Percentiles rank a stretch among this genome's conserved stretches.
Evolutionary conservation across 1,284 basidiomycete species (phyloP).

Genomic region (Schizopora paradoxa): DNA sequence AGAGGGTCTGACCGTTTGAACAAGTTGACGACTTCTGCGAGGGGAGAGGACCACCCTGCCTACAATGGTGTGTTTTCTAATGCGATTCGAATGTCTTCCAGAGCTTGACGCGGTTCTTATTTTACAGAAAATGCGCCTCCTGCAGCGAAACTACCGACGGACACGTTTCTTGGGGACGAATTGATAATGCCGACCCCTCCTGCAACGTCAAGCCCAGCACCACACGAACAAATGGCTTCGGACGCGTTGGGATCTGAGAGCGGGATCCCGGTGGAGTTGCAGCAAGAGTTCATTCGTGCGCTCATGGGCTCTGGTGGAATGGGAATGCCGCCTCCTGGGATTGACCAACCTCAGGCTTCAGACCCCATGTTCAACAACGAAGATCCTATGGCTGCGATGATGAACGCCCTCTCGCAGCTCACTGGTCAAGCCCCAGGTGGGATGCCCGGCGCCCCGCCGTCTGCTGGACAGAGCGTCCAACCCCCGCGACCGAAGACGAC

Average conservation of each 20-base stretch:
- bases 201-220: slow-evolving; percentile 28
- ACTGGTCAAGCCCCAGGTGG: slow-evolving; percentile 13
- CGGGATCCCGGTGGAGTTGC: slow-evolving; percentile 48
- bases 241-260: too few species aligned
- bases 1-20: slow-evolving; percentile 66
- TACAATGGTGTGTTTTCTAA: slow-evolving; percentile 42
- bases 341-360: slow-evolving; percentile 10
- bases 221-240: slow-evolving; percentile 25
- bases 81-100: too few species aligned
- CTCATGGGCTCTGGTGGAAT: slow-evolving; percentile 38
- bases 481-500: slow-evolving; percentile 35
- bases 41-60: slow-evolving; percentile 63
- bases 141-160: slow-evolving; percentile 21
- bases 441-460: slow-evolving; percentile 10
- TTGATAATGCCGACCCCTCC: slow-evolving; percentile 42
- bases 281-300: slow-evolving; percentile 58
- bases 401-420: slow-evolving; percentile 16
- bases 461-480: slow-evolving; percentile 15
- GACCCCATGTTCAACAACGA: too few species aligned
- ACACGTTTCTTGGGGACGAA: slow-evolving; percentile 62
- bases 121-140: background rate
- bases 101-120: slow-evolving; percentile 17
- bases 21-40: slow-evolving; percentile 67
- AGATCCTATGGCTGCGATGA: slow-evolving; percentile 19
- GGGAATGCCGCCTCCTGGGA: slow-evolving; percentile 20